Evolutionary conservation across 75 land plant species (phyloP).

Genomic region (Pinus albicaulis): DNA sequence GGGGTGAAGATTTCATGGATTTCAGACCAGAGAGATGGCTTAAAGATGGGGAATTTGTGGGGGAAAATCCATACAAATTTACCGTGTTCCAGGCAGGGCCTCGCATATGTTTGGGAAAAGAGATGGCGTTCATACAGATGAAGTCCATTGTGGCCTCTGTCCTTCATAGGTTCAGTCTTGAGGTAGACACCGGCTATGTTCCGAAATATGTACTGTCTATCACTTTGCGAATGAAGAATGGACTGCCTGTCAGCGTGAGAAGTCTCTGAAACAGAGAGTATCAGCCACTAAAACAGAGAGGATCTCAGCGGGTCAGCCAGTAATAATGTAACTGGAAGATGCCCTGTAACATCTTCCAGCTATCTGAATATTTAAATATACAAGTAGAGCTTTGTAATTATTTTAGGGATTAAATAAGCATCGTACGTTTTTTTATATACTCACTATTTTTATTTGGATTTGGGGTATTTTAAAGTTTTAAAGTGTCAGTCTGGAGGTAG

Average conservation of each 20-base stretch:
- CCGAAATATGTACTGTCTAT: constrained; percentile 43
- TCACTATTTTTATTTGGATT: no score
- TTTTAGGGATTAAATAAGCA: no score
- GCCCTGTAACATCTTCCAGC: no score
- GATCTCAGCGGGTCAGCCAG: no score
- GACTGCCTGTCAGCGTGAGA: constrained; percentile 38
- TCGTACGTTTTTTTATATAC: no score
- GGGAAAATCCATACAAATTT: constrained; percentile 24
- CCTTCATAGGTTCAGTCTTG: constrained; percentile 31
- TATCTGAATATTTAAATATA: no score
- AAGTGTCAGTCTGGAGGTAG: constrained; percentile 14
- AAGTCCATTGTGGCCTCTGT: constrained; percentile 18
- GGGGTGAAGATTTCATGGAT: not conserved
- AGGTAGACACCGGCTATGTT: constrained; percentile 26
- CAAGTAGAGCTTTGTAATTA: no score
- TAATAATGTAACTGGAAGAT: no score
- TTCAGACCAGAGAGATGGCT: constrained; percentile 21
- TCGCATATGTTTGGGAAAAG: constrained; percentile 37
- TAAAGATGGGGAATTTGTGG: constrained; percentile 21
- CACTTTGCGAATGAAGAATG: constrained; percentile 59
- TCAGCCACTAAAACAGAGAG: no score
- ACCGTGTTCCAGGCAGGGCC: constrained; percentile 33
- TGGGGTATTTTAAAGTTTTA: no score
- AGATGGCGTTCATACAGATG: constrained; percentile 35
- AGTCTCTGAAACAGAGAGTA: not conserved